Conservation (phyloP, 1,284 basidiomycete species). For the Boletus semigastroideus region DNA sequence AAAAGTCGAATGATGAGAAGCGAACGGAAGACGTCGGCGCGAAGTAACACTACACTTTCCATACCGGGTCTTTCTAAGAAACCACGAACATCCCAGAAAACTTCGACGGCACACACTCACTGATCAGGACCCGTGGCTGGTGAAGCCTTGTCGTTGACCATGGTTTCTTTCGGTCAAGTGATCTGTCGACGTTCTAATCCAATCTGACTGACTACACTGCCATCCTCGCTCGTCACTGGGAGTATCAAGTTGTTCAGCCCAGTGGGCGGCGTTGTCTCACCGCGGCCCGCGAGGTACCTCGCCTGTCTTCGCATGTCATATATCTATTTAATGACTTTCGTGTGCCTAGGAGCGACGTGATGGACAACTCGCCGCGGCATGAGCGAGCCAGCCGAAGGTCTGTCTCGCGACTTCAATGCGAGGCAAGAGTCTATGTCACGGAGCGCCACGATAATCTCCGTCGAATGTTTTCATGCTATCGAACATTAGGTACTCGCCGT, state of each 20-base stretch:
- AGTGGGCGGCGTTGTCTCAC: not conserved
- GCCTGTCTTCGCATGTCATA: not conserved
- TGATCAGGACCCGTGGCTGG: not conserved
- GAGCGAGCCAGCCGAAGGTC: slow-evolving; percentile 1
- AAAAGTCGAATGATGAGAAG: slow-evolving; percentile 3
- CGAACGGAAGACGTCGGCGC: not conserved
- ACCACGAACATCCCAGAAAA: not conserved
- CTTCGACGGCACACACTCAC: not conserved
- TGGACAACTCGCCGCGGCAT: not conserved
- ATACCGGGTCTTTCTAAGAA: slow-evolving; percentile 22
- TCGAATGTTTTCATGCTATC: slow-evolving; percentile 1
- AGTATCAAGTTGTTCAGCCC: not conserved
- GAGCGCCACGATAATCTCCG: not conserved
- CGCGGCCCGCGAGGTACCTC: not conserved
- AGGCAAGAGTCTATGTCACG: slow-evolving; percentile 35
- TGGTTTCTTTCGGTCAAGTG: not conserved
- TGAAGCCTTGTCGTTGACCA: not conserved
- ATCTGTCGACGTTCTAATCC: not conserved
- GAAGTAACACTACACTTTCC: slow-evolving; percentile 22
- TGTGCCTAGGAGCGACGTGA: not conserved
- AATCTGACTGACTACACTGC: not conserved
- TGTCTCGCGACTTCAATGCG: slow-evolving; percentile 30
- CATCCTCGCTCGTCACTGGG: not conserved
- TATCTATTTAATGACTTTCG: not conserved
- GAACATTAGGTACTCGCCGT: slow-evolving; percentile 12